Evolutionary conservation across 2,329 filamentous ascomycete species (phyloP), one percentile per base, ranked within the genome.

Genomic region (Cytospora piceicola): DNA sequence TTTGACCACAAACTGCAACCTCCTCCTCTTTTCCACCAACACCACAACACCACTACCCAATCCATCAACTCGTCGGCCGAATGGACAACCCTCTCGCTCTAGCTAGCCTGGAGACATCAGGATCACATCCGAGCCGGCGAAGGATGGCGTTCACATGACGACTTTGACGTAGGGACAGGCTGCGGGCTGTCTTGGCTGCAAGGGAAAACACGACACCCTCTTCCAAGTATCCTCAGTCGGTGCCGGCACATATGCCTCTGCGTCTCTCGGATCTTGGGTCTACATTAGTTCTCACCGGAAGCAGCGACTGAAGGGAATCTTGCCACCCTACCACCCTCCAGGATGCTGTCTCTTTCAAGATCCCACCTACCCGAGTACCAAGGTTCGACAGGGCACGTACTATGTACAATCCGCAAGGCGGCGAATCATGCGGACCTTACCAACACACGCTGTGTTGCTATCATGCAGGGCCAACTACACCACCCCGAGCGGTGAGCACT

Each of bases 391-490:
- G 36, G 15, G 53, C 60, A 34, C 11, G 17, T 20, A 39, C 29
- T 51, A 34, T 5, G 17, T 20, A 39, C 22, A 29, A 24, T 29
- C 34, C 39, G 22, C 60, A 57, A 57, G 60, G 60, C 60, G 53
- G 22, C 60, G 52, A 63, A 63, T 63, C 39, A 46, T 29, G 27
- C 27, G 20, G 39, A 24, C 14, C 27, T 32, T 17, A 11, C 17
- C 8, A 24, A 36, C 42, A 42, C 17, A 42, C 56, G 29, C 60
- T 54, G 53, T 27, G 36, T 56, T 22, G 32, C 52, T 27, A 20
- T 56, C n/a, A 54, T 62, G 60, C 60, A 56, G 55, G 52, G 52
- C 52, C 53, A 63, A 51, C 60, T 63, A 39, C 60, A 57, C 39
- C 27, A 17, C 54, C 36, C 36, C 57, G 39, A 24, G 56, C 60